phyloP scores from a whole-genome alignment of 306 rosid species.

The Notholithocarpus densiflorus region DNA sequence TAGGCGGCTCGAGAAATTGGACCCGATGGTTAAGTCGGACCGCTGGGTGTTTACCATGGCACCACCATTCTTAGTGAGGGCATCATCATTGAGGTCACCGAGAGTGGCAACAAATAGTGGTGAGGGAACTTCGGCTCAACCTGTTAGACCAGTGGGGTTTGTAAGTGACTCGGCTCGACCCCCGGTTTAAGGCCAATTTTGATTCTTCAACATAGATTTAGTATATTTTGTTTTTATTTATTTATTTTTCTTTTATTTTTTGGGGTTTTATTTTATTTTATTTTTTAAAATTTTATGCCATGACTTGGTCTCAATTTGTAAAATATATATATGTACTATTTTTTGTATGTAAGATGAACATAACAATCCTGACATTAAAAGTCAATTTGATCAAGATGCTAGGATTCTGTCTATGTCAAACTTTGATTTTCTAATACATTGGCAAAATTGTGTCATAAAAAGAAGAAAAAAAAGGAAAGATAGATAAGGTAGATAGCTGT shows the following conservation, averaged over 20 bases:
- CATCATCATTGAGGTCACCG: conserved; percentile 57
- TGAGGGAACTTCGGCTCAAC: conserved; percentile 36
- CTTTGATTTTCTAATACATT: too few species aligned
- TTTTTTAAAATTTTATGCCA: background rate
- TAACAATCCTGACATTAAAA: background rate
- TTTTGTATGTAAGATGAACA: background rate
- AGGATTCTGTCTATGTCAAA: background rate
- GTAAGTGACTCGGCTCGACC: conserved; percentile 33
- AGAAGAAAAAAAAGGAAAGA: too few species aligned
- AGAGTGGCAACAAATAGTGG: conserved; percentile 26
- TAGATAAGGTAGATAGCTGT: too few species aligned
- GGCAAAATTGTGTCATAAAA: too few species aligned
- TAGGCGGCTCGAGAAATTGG: conserved; percentile 34
- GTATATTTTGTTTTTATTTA: background rate
- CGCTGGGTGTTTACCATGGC: conserved; percentile 62
- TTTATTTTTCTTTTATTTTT: background rate
- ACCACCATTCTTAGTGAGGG: conserved; percentile 59
- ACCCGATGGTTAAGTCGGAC: conserved; percentile 59
- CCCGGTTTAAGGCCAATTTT: conserved; percentile 28
- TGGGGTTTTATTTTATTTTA: too few species aligned
- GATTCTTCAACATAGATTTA: background rate
- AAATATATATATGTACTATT: background rate
- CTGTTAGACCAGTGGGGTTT: conserved; percentile 21
- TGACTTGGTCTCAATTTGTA: background rate
- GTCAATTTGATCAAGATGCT: background rate